Percentiles rank a stretch among this genome's conserved stretches.
These are phyloP conservation scores for Plasmopara halstedii DNA, from an alignment of 352 stramenopile species.

Conservation along the genomic window DNA sequence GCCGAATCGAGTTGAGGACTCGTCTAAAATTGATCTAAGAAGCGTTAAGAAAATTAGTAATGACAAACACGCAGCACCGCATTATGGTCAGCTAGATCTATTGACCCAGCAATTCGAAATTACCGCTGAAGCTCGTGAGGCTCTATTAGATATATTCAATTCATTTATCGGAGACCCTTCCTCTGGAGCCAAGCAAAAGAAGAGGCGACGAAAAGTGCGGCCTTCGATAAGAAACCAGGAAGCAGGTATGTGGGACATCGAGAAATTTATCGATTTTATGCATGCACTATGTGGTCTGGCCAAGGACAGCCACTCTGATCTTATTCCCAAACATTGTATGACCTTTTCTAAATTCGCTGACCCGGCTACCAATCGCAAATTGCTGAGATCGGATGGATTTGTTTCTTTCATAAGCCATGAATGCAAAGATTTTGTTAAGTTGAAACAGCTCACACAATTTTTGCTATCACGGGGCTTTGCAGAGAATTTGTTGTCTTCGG, in stretches of 20 bases:
- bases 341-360: constrained; percentile 64
- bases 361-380: constrained; percentile 18
- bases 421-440: constrained; percentile 34
- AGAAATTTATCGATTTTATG: constrained; percentile 63
- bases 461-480: constrained; percentile 37
- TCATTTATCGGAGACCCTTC: constrained; percentile 20
- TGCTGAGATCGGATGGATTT: constrained; percentile 36
- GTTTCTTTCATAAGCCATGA: constrained; percentile 32
- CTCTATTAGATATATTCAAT: constrained; percentile 33
- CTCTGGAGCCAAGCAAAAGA: constrained; percentile 28
- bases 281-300: constrained; percentile 8
- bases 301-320: constrained; percentile 20
- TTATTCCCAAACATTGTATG: constrained; percentile 34
- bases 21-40: constrained; percentile 26
- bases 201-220: constrained; percentile 43
- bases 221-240: constrained; percentile 6
- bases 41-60: constrained; percentile 12
- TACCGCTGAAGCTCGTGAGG: constrained; percentile 19
- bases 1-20: constrained; percentile 23
- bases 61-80: constrained; percentile 3
- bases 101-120: constrained; percentile 15
- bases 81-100: constrained; percentile 14
- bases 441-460: constrained; percentile 40
- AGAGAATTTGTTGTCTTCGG: constrained; percentile 18
- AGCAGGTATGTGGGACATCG: constrained; percentile 41